These are phyloP conservation scores for Zygoascus bituminiphila DNA, from an alignment of 805 yeast genomes.

Conservation along the genomic window DNA sequence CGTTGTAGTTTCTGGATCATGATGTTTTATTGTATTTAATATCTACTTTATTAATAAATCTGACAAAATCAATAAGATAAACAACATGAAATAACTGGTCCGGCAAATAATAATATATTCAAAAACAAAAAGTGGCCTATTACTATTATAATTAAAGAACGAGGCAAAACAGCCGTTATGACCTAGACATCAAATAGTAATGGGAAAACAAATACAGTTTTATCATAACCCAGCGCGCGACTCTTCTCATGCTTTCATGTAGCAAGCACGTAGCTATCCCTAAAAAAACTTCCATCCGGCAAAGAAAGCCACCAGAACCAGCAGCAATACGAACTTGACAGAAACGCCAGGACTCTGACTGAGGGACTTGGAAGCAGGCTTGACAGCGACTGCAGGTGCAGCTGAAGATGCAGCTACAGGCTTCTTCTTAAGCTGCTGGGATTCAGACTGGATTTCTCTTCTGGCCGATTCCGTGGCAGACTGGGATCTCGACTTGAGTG, in stretches of 20 bases:
- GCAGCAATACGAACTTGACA: constrained; percentile 44
- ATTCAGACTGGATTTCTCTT: constrained; percentile 12
- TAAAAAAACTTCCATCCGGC: constrained; percentile 68
- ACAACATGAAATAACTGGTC: too few relatives aligned
- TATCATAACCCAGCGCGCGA: too few relatives aligned
- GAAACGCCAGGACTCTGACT: constrained; percentile 40
- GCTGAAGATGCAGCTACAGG: not conserved
- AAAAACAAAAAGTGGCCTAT: not conserved
- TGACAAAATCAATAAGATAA: too few relatives aligned
- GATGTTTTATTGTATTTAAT: not conserved
- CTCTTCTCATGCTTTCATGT: not conserved
- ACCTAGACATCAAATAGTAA: too few relatives aligned
- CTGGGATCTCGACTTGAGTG: not conserved
- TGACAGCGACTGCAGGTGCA: constrained; percentile 4
- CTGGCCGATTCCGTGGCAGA: constrained; percentile 10
- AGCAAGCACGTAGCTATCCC: not conserved
- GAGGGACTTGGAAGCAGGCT: constrained; percentile 10
- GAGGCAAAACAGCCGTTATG: not conserved
- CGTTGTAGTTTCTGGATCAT: too few relatives aligned
- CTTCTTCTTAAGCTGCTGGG: constrained; percentile 10
- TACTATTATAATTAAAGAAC: not conserved
- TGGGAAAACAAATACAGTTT: too few relatives aligned
- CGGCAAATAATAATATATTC: too few relatives aligned
- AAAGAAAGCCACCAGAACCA: constrained; percentile 47
- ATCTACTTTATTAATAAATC: too few relatives aligned